Evolutionary conservation across 2,329 filamentous ascomycete genomes (phyloP), one percentile per base, ranked within the genome.

Genomic region (Colletotrichum ledebouriae): DNA sequence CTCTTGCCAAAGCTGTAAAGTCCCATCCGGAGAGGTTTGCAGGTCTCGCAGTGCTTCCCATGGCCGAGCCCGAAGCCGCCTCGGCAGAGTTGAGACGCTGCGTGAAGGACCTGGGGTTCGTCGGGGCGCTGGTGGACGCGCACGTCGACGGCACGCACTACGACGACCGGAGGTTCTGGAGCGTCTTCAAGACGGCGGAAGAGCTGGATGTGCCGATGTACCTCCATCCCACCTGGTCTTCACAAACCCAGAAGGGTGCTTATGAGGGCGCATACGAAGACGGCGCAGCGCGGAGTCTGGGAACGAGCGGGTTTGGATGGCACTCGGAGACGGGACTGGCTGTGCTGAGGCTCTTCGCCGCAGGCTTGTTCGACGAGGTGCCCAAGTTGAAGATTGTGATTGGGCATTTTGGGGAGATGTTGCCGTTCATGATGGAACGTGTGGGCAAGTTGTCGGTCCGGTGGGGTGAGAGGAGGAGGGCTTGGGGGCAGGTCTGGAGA

Each of bases 171-270:
- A 78, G 90, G 74, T 91, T 90, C 78, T 91, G 85, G 82, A 86
- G 89, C 71, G 75, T 84, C 13, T 90, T 91, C 81, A 73, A 80
- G 11, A 84, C 83, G 0, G 82, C 84, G 9, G 82, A 81, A 1
- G 85, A 89, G 49, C 83, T 91, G 1, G 86, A 90, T 62, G 87
- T 90, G 0, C 88, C 89, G 0, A 81, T 91, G 56, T 91, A 91
- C 72, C 80, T 91, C 0, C 89, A 91, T 74, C 89, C 88, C 13
- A 78, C 75, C 0, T 81, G 72, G 55, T 76, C 81, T 2, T 66
- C 75, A 2, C 73, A 77, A 6, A 58, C 70, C 5, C 75, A 78
- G 71, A 59, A 70, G 53, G 33, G 62, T 3, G 71, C 72, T 44
- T 79, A 76, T 67, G 63, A 70, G 33, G 78, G 64, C 0, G 20